Base-by-base conservation (phyloP, 2,329 filamentous ascomycete species). In the Rhynchosporium secalis region DNA sequence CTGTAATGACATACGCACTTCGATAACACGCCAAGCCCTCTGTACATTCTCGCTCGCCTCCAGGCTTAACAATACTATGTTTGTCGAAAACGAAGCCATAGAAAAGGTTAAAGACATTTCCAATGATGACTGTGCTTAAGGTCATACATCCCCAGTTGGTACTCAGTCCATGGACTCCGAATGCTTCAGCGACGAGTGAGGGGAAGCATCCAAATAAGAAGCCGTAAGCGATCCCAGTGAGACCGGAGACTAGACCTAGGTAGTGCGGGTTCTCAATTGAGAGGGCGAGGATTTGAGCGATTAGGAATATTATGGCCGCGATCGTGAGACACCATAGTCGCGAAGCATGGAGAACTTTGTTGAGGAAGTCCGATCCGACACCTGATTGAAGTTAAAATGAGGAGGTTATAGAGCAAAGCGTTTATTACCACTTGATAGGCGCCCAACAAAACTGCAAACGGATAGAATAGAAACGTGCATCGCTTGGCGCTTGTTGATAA, bases 101-200 rank as follows among this genome's bases (percentile, higher is more conserved):
- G 62, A 95, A 86, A 1, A 97, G 78, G 73, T 98, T 99, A 81
- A 96, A 98, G 28, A 96, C 76, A 70, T 98, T 96, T 56, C 92
- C 93, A 8, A 88, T 92, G 33, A 96, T 76, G 2, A 96, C 91
- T 0, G 94, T 93, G 2, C 91, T 89, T 54, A 97, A 80, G 0
- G 92, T 97, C 87, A 99, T 96, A 70, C 90, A 89, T 13, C 95
- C 95, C 94, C 95, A 99, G 72, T 98, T 99, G 73, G 96, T 91
- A 60, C 89, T 92, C 52, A 99, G 81, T 1, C 93, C 94, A 64
- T 88, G 84, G 31, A 97, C 89, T 7, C 95, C 95, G 74, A 99
- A 99, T 0, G 89, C 88, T 74, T 98, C 93, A 6, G 93, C 92
- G 9, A 91, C 85, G 20, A 98, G 86, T 12, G 92, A 93, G 0